Conservation (phyloP, 371 early-diverging fungal species). For the Mortierella sp. region DNA sequence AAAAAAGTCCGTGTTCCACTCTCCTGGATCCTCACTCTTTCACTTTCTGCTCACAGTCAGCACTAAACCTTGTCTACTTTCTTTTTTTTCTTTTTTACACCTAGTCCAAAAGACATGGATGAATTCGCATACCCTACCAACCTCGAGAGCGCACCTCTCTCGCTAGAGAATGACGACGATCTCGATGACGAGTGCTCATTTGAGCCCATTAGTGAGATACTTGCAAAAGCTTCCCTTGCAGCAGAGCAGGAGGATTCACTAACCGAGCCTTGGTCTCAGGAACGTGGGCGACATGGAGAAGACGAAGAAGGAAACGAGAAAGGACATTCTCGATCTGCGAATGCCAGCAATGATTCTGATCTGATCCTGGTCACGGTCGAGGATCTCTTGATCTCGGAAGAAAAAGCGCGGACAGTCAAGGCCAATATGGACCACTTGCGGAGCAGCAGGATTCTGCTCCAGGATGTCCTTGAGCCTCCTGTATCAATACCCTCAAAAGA, state of each 20-base stretch:
- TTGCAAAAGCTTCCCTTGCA: neutral
- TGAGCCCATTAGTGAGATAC: too few species aligned
- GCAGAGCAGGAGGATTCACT: neutral
- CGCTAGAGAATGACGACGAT: neutral
- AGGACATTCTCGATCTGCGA: neutral
- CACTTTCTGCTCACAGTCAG: too few species aligned
- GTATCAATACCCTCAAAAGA: too few species aligned
- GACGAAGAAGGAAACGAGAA: slow-evolving; percentile 4
- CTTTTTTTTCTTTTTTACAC: too few species aligned
- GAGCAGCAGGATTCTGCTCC: neutral
- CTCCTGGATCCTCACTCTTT: too few species aligned
- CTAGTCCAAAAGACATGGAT: slow-evolving; percentile 26
- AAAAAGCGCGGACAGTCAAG: slow-evolving; percentile 28
- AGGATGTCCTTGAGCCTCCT: too few species aligned
- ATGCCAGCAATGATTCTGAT: slow-evolving; percentile 40
- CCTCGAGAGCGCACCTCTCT: slow-evolving; percentile 11
- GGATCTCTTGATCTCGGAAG: slow-evolving; percentile 44
- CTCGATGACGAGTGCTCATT: neutral
- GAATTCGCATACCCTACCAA: slow-evolving; percentile 47
- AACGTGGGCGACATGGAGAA: slow-evolving; percentile 13
- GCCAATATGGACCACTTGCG: slow-evolving; percentile 16
- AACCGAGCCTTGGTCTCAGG: too few species aligned
- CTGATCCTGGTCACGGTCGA: slow-evolving; percentile 48
- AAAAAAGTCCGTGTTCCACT: too few species aligned
- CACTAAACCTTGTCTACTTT: neutral